These are phyloP conservation scores for Cytospora schulzeri DNA, from an alignment of 2,329 filamentous ascomycete species.

Conservation along the genomic window DNA sequence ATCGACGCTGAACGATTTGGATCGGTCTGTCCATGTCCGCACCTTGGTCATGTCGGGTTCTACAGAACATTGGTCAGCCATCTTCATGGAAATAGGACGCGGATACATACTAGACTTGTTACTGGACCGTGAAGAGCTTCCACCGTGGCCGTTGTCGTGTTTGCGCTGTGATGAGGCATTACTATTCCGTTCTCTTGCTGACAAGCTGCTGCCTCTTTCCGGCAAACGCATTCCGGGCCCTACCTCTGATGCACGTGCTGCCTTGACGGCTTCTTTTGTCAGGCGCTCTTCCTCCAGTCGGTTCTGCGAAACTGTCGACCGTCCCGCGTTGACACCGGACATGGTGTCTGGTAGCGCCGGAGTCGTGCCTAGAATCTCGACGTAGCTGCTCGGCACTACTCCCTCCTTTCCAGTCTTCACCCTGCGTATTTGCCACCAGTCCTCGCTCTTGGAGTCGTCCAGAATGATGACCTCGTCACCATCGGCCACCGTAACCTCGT, in stretches of 20 bases:
- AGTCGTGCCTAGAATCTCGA: slow-evolving; percentile 78
- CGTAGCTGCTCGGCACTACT: slow-evolving; percentile 94
- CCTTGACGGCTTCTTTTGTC: slow-evolving; percentile 76
- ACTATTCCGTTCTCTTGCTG: slow-evolving; percentile 66
- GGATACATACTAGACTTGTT: slow-evolving; percentile 74
- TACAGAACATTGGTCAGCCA: slow-evolving; percentile 38
- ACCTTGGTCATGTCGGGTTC: slow-evolving; percentile 83
- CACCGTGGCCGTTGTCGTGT: slow-evolving; percentile 66
- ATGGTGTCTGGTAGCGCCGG: slow-evolving; percentile 51
- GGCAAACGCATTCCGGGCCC: slow-evolving; percentile 75
- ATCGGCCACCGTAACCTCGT: slow-evolving; percentile 88
- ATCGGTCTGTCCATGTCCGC: slow-evolving; percentile 91
- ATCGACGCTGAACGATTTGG: slow-evolving; percentile 95
- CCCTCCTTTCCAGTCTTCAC: slow-evolving; percentile 92
- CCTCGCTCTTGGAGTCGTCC: slow-evolving; percentile 89
- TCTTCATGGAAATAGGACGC: background rate
- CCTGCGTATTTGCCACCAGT: slow-evolving; percentile 96
- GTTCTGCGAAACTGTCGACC: slow-evolving; percentile 75
- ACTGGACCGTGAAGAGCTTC: slow-evolving; percentile 53
- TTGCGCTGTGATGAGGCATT: slow-evolving; percentile 69
- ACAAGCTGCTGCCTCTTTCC: slow-evolving; percentile 77
- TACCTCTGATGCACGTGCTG: slow-evolving; percentile 66
- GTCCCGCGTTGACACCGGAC: slow-evolving; percentile 52
- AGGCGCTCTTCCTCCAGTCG: slow-evolving; percentile 79
- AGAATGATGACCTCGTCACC: slow-evolving; percentile 90